A percentile compares a stretch with the other conserved stretches of the same genome.
Conservation (phyloP, 345 rosid genomes). For the Streptanthus diversifolius region DNA sequence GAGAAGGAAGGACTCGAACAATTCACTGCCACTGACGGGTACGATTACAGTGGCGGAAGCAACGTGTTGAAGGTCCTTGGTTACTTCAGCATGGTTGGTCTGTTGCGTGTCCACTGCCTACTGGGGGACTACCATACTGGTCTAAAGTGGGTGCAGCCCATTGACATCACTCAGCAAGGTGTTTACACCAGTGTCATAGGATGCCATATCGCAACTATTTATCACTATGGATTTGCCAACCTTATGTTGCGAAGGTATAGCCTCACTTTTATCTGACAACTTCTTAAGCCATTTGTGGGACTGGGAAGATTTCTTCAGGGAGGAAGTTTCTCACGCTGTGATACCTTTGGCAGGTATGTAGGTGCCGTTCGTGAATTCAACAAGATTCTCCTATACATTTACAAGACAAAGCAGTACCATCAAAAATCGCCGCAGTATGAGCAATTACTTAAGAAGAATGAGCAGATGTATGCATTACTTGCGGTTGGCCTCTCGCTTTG, state of each 20-base stretch:
- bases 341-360: slow-evolving; percentile 56
- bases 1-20: slow-evolving; percentile 92
- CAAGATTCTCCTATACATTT: slow-evolving; percentile 87
- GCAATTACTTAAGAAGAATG: slow-evolving; percentile 94
- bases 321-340: background rate
- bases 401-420: slow-evolving; percentile 91
- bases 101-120: slow-evolving; percentile 93
- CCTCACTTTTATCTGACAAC: background rate
- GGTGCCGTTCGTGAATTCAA: slow-evolving; percentile 94
- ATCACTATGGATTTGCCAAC: slow-evolving; percentile 97
- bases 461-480: slow-evolving; percentile 96
- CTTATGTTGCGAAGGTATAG: slow-evolving; percentile 92
- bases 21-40: slow-evolving; percentile 95
- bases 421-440: slow-evolving; percentile 91
- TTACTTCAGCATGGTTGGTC: slow-evolving; percentile 95
- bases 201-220: slow-evolving; percentile 74
- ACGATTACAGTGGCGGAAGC: slow-evolving; percentile 94
- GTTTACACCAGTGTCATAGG: slow-evolving; percentile 91
- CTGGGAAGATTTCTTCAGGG: background rate
- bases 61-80: slow-evolving; percentile 96
- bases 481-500: slow-evolving; percentile 86
- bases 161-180: slow-evolving; percentile 94
- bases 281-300: background rate
- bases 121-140: slow-evolving; percentile 95
- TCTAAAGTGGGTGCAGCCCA: slow-evolving; percentile 85